Base-by-base conservation (phyloP, 2,329 filamentous ascomycete species). In the Cercospora brassicicola region DNA sequence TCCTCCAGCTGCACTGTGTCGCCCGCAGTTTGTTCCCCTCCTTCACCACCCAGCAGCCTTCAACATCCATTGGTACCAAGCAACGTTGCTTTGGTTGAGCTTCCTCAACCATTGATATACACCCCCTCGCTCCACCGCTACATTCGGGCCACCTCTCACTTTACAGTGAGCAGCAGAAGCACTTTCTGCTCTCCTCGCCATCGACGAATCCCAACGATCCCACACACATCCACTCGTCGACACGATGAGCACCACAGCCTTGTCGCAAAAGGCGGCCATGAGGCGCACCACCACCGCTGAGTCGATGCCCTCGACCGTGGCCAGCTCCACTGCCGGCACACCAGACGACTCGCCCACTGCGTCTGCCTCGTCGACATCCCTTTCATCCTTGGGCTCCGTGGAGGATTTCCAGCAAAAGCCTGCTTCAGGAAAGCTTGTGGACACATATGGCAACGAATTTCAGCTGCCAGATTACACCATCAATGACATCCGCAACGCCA, bases 361-460 rank as follows among this genome's bases (percentile, higher is more conserved):
- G 51, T 90, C 94, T 28, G 84, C 87, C 57, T 98, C 95, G 7
- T 92, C 91, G 45, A 97, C 94, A 3, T 98, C 95, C 3, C 87
- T 98, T 70, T 97, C 94, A 10, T 98, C 95, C 28, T 85, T 98
- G 79, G 90, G 88, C 66, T 94, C 91, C 10, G 86, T 88, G 65
- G 76, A 78, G 33, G 84, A 87, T 55, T 87, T 85, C 65, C 84
- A 85, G 73, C 77, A 78, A 33, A 78, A 79, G 71, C 83, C 83
- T 10, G 30, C 67, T 53, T 33, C 48, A 74, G 81, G 83, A 73
- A 88, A 89, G 79, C 87, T 99, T 74, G 77, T 95, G 72, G 94
- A 99, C 83, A 94, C 93, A 11, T 95, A 96, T 80, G 95, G 95
- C 82, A 97, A 98, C 82, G 87, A 93, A 77, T 99, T 99, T 84